These are phyloP conservation scores for Venturia oleaginea DNA, from an alignment of 2,329 filamentous ascomycete species.

Conservation along the genomic window DNA sequence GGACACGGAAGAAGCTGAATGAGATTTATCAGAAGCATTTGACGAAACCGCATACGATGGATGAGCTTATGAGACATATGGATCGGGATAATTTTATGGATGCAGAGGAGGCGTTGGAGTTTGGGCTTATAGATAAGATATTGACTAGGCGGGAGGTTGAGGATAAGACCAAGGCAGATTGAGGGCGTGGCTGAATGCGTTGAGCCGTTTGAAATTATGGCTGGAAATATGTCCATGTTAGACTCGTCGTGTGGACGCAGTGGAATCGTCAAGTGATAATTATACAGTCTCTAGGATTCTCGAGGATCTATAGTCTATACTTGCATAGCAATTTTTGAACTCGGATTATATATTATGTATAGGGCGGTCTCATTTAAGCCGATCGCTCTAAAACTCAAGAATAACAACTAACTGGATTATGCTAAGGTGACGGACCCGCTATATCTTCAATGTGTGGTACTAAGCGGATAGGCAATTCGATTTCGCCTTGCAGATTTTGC, in stretches of 20 bases:
- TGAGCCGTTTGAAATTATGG: too few species aligned
- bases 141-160: conserved; percentile 51
- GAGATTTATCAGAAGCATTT: conserved; percentile 81
- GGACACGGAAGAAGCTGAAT: conserved; percentile 77
- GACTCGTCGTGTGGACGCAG: too few species aligned
- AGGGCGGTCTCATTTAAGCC: too few species aligned
- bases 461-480: too few species aligned
- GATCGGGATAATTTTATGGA: conserved; percentile 93
- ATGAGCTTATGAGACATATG: conserved; percentile 90
- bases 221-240: too few species aligned
- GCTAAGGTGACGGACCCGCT: too few species aligned
- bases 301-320: not conserved
- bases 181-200: not conserved
- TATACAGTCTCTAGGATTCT: not conserved
- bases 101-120: conserved; percentile 75
- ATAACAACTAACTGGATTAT: too few species aligned
- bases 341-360: too few species aligned
- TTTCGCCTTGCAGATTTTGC: too few species aligned
- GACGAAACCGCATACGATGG: conserved; percentile 65
- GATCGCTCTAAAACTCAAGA: too few species aligned
- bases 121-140: conserved; percentile 90
- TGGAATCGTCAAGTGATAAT: not conserved
- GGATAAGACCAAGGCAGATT: conserved; percentile 17
- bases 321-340: too few species aligned
- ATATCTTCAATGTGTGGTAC: too few species aligned